Base-by-base conservation (phyloP, 1,139 yeast species). In the Saccharomyces pastorianus region DNA sequence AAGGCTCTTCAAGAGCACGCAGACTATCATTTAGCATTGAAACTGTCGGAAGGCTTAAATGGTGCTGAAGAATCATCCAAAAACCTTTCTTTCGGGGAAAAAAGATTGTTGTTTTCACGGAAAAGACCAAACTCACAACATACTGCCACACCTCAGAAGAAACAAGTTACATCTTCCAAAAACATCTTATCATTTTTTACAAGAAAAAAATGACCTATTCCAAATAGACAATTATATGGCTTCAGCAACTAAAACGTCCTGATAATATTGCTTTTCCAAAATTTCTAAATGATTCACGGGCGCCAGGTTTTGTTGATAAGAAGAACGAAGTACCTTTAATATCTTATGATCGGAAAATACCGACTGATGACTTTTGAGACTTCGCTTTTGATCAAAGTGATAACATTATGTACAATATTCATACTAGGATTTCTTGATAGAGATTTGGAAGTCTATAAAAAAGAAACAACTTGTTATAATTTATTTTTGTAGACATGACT, bases 11-110 rank as follows among this genome's bases (percentile, higher is more conserved):
- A 59, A 46, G 72, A 68, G 48, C 72, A 68, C 53, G 54, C 52
- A 27, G 72, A 68, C 53, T 67, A 58, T 49, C 71, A 69, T 48
- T 51, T 63, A 28, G 71, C 72, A 5, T 38, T 58, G 38, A 64
- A 60, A 47, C 55, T 69, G 4, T 68, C 71, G 1, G 69, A 64
- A 49, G 59, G 61, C 20, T 48, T 68, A n/a, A 68, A 69, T 53
- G 71, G 71, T 9, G 61, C 53, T 6, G 53, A 52, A 1, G 60
- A 61, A 28, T 55, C 61, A 34, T 65, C 70, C 3, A 49, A 56
- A 25, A 58, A 55, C 41, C 53, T 66, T 4, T 61, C 70, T 1
- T 50, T 61, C 8, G 71, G 71, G 9, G 71, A 68, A 53, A 60
- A 61, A 46, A 59, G 65, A 38, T 56, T 68, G 7, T 51, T 67